Evolutionary conservation across 148 eudicot species (phyloP).

Genomic region (Polygonum maritimum): DNA sequence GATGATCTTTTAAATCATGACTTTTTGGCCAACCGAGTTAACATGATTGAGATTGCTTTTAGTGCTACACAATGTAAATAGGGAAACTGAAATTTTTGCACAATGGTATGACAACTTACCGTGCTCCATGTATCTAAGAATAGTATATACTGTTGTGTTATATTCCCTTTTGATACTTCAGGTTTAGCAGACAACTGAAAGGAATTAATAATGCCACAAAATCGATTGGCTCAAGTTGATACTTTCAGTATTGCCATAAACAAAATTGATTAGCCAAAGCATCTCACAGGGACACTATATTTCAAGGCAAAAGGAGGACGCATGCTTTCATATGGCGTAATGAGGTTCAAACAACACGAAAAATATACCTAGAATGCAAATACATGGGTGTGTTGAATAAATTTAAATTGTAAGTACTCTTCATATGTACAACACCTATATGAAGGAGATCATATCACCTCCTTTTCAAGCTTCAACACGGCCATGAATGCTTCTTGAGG

Average conservation of each 20-base stretch:
- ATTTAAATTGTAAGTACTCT: background rate
- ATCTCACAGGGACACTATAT: background rate
- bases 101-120: background rate
- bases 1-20: background rate
- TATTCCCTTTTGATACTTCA: no score
- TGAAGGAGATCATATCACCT: conserved; percentile 49
- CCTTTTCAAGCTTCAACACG: conserved; percentile 91
- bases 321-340: background rate
- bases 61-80: background rate
- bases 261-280: background rate
- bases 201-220: background rate
- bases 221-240: background rate
- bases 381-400: background rate
- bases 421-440: conserved; percentile 15
- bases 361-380: background rate
- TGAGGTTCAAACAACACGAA: background rate
- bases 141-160: no score
- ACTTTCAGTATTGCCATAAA: no score
- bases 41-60: background rate
- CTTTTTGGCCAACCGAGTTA: background rate
- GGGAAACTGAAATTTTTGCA: background rate
- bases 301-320: background rate
- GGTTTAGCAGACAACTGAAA: no score
- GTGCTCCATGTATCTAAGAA: background rate
- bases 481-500: conserved; percentile 99